phyloP scores from a whole-genome alignment of 148 eudicot species.

The Rhododendron griersonianum region DNA sequence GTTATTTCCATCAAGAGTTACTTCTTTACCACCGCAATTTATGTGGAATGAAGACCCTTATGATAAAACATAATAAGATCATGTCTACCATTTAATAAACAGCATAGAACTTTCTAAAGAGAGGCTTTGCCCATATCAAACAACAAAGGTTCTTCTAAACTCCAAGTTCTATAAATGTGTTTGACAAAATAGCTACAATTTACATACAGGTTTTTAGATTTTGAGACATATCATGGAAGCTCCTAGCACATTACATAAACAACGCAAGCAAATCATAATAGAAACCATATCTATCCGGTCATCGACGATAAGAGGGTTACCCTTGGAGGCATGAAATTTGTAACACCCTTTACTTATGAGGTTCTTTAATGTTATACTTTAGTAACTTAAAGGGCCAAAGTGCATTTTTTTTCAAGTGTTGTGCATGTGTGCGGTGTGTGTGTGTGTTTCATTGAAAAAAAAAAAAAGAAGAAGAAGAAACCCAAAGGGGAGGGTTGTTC shows the following conservation, averaged over 20 bases:
- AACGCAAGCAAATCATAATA: not conserved
- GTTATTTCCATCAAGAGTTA: not conserved
- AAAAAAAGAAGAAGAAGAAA: too few species aligned
- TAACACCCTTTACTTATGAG: too few species aligned
- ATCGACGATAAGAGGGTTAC: too few species aligned
- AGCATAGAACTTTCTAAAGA: not conserved
- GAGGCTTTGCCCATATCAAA: not conserved
- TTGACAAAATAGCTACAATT: not conserved
- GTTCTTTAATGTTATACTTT: too few species aligned
- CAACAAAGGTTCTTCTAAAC: not conserved
- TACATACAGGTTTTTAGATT: not conserved
- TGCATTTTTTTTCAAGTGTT: too few species aligned
- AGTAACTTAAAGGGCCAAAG: too few species aligned
- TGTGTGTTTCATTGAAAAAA: too few species aligned
- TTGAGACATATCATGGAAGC: not conserved
- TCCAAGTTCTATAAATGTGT: not conserved
- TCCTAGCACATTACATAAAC: not conserved
- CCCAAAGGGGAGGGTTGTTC: too few species aligned
- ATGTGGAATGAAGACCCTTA: constrained; percentile 12
- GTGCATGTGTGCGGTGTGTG: too few species aligned
- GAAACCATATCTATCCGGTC: not conserved
- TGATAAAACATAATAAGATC: not conserved
- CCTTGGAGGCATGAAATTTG: not conserved
- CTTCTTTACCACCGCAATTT: constrained; percentile 29
- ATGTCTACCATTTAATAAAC: not conserved